These are phyloP conservation scores for Perkinsus olseni DNA, from an alignment of 169 alveolate species.

Conservation along the genomic window DNA sequence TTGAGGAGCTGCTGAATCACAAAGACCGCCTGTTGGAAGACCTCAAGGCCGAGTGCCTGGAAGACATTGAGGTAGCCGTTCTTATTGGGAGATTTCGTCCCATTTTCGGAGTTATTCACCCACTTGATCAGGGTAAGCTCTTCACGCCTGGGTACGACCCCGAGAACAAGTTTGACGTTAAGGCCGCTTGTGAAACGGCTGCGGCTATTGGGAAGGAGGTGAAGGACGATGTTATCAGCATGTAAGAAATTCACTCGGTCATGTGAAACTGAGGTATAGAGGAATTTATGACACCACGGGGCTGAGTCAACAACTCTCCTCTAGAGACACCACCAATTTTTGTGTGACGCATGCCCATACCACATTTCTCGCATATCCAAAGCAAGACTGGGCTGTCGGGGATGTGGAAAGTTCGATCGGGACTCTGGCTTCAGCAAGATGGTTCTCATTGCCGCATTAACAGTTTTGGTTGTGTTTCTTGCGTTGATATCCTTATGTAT, in stretches of 20 bases:
- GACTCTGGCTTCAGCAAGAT: no score
- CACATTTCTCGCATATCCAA: no score
- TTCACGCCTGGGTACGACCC: background rate
- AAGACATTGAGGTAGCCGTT: background rate
- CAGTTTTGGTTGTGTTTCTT: no score
- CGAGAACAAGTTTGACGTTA: background rate
- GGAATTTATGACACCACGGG: no score
- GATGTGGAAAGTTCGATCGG: no score
- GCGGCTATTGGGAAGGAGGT: background rate
- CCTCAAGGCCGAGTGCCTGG: background rate
- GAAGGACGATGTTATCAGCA: background rate
- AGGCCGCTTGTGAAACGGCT: background rate
- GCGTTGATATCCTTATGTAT: no score
- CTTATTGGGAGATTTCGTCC: background rate
- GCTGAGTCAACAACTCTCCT: no score
- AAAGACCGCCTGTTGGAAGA: background rate
- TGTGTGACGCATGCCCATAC: no score
- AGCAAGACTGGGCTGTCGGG: no score
- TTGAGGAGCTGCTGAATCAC: background rate
- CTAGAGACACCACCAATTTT: no score
- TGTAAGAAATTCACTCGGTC: background rate
- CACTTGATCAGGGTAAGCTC: background rate
- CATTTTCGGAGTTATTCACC: background rate
- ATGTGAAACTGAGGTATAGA: no score
- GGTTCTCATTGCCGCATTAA: no score